These are phyloP conservation scores for Chalciporus piperatoides DNA, from an alignment of 1,284 basidiomycete species.

Conservation along the genomic window DNA sequence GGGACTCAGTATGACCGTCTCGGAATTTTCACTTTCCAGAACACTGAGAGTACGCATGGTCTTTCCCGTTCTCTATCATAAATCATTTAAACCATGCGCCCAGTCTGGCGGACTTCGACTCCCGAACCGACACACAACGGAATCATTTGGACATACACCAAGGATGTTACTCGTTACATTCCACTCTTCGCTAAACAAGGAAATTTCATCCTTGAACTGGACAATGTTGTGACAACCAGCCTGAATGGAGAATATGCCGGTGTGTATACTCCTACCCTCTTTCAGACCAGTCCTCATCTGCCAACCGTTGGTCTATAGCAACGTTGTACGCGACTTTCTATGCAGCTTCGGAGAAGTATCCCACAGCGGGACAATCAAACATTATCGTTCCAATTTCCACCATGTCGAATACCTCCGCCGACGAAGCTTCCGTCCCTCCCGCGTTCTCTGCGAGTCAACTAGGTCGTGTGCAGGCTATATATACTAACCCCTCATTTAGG, in stretches of 20 bases:
- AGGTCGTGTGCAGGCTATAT: background rate
- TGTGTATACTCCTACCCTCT: conserved; percentile 29
- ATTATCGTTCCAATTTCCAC: conserved; percentile 68
- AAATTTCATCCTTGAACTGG: conserved; percentile 66
- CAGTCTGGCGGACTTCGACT: conserved; percentile 77
- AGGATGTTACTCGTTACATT: conserved; percentile 70
- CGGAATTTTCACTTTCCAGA: conserved; percentile 69
- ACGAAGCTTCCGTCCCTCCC: conserved; percentile 70
- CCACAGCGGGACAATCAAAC: conserved; percentile 57
- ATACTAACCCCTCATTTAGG: conserved; percentile 35
- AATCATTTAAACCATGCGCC: conserved; percentile 1
- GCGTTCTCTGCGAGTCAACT: conserved; percentile 55
- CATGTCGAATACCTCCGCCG: conserved; percentile 56
- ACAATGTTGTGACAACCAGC: conserved; percentile 59
- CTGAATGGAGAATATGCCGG: conserved; percentile 69
- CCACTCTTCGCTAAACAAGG: conserved; percentile 66
- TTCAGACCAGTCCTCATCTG: background rate
- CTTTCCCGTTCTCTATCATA: background rate
- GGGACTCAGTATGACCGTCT: conserved; percentile 77
- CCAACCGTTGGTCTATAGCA: conserved; percentile 39
- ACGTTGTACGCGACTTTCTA: conserved; percentile 68
- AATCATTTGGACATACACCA: conserved; percentile 76
- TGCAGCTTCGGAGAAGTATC: conserved; percentile 50
- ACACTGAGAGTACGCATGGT: conserved; percentile 62
- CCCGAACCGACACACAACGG: conserved; percentile 69